These are phyloP conservation scores for Diplotaxis tenuifolia DNA, from an alignment of 345 rosid species.

Conservation along the genomic window DNA sequence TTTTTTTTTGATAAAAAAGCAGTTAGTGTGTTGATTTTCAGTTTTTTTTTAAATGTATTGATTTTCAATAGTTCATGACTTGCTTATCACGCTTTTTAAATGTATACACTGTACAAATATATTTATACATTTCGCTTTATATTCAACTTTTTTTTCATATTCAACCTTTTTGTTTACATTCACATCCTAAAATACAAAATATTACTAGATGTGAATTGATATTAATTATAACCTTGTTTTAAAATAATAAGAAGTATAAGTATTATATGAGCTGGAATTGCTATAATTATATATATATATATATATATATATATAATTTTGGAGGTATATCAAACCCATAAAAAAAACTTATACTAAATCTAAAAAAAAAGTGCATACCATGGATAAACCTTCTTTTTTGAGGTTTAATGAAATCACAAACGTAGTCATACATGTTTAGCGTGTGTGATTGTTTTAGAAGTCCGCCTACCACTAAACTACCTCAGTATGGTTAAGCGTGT, in stretches of 20 bases:
- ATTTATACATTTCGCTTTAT: neutral
- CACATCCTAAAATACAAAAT: neutral
- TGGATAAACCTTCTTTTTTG: no score
- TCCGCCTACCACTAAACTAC: no score
- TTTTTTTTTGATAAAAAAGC: neutral
- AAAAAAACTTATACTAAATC: no score
- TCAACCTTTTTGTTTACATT: neutral
- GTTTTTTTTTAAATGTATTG: neutral
- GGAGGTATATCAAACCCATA: no score
- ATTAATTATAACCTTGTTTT: neutral
- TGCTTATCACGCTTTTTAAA: neutral
- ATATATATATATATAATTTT: no score
- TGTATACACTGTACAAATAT: neutral
- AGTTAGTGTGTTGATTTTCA: neutral
- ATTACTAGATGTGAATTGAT: neutral
- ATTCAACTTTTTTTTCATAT: neutral
- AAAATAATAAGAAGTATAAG: neutral
- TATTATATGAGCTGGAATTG: neutral
- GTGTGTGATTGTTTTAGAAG: no score
- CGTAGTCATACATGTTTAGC: no score
- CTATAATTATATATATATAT: neutral
- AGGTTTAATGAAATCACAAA: no score
- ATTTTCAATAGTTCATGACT: conserved; percentile 2
- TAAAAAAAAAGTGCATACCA: no score
- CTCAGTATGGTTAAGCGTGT: no score